Conservation (phyloP, 2,329 filamentous ascomycete genomes). For the Aphanocladium album region DNA sequence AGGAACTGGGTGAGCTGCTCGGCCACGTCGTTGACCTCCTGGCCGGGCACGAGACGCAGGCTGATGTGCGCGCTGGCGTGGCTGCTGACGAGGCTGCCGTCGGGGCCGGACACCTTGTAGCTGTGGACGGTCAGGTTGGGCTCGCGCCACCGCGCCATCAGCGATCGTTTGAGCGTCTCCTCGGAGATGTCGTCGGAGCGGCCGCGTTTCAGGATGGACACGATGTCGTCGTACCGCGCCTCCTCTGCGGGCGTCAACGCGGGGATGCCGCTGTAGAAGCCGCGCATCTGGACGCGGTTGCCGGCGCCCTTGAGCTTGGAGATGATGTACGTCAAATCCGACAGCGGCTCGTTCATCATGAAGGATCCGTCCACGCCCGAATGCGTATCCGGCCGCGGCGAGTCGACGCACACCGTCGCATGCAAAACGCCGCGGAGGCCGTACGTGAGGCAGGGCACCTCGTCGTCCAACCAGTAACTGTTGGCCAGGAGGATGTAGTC, state of each 20-base stretch:
- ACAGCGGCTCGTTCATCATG: conserved; percentile 83
- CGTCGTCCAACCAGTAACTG: conserved; percentile 97
- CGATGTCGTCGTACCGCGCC: conserved; percentile 78
- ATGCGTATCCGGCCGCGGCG: conserved; percentile 81
- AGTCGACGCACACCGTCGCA: conserved; percentile 83
- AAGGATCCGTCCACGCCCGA: conserved; percentile 95
- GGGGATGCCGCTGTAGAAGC: conserved; percentile 82
- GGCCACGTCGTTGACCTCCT: conserved; percentile 76
- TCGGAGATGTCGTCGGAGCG: conserved; percentile 58
- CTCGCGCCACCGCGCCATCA: conserved; percentile 94
- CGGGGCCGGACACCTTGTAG: conserved; percentile 87
- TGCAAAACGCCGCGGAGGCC: conserved; percentile 91
- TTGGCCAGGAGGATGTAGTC: conserved; percentile 96
- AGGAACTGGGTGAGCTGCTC: conserved; percentile 63
- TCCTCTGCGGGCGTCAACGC: conserved; percentile 71
- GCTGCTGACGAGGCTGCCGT: conserved; percentile 85
- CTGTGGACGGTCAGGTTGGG: conserved; percentile 91
- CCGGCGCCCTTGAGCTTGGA: conserved; percentile 75
- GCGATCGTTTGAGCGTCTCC: conserved; percentile 69
- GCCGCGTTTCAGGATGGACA: conserved; percentile 66
- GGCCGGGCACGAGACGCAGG: conserved; percentile 86
- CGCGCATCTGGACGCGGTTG: conserved; percentile 78
- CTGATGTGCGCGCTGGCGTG: conserved; percentile 86
- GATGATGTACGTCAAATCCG: conserved; percentile 80
- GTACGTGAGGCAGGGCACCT: conserved; percentile 92